A percentile compares a stretch with the other conserved stretches of the same genome.
phyloP scores from a whole-genome alignment of 2,329 filamentous ascomycete genomes.

The Ceratocystis colombiana region DNA sequence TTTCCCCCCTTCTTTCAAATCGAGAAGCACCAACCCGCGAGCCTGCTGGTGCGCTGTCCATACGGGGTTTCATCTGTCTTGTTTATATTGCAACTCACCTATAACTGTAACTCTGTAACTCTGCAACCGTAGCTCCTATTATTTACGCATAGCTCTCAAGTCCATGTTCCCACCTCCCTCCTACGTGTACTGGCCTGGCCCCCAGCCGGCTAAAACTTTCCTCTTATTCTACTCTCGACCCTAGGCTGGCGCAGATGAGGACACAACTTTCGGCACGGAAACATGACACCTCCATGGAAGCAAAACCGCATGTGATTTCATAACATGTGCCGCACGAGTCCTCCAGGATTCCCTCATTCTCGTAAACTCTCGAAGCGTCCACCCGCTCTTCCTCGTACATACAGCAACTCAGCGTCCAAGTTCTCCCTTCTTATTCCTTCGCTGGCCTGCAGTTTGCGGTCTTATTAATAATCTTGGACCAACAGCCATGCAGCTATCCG shows the following conservation, averaged over 20 bases:
- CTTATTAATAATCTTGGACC: background rate
- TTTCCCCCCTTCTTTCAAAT: background rate
- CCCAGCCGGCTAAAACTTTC: too few species aligned
- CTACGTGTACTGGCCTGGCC: too few species aligned
- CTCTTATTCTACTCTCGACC: background rate
- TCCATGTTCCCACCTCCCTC: background rate
- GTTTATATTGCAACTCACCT: slow-evolving; percentile 5
- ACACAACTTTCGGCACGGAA: background rate
- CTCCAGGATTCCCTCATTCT: background rate
- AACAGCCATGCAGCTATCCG: background rate
- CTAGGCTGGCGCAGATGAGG: too few species aligned
- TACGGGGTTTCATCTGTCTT: background rate
- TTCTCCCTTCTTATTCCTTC: background rate
- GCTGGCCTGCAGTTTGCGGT: background rate
- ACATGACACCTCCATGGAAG: background rate
- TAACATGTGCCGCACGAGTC: too few species aligned
- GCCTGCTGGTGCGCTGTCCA: background rate
- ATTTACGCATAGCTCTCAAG: background rate
- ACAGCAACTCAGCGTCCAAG: background rate
- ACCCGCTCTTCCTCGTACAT: slow-evolving; percentile 11
- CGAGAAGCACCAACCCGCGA: background rate
- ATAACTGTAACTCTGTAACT: slow-evolving; percentile 2
- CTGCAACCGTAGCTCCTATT: background rate
- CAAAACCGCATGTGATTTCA: background rate
- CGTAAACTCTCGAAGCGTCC: background rate